Conservation (phyloP, 306 rosid genomes). For the Oxytropis ochrocephala region DNA sequence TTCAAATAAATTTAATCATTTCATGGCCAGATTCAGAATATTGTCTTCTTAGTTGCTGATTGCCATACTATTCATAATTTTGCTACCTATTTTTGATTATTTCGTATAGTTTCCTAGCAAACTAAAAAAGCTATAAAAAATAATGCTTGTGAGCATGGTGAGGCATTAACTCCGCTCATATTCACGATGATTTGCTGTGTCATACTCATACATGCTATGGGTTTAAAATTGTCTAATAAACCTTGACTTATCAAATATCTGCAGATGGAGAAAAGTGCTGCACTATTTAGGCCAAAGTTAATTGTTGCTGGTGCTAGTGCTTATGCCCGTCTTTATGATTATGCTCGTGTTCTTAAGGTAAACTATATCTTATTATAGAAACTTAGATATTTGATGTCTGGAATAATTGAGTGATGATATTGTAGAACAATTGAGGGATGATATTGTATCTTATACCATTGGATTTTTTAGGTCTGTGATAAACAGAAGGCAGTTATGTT, state of each 20-base stretch:
- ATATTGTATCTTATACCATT: background rate
- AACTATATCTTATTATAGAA: background rate
- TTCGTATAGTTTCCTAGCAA: background rate
- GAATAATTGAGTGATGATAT: background rate
- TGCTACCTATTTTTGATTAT: conserved; percentile 8
- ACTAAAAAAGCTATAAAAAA: background rate
- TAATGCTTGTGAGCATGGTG: background rate
- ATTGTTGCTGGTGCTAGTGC: conserved; percentile 99
- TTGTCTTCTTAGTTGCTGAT: background rate
- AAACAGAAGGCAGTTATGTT: conserved; percentile 89
- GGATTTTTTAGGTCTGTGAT: conserved; percentile 67
- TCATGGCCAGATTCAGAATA: background rate
- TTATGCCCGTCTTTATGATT: conserved; percentile 94
- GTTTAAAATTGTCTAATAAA: background rate
- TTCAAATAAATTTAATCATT: conserved; percentile 16
- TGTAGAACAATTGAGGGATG: conserved; percentile 7
- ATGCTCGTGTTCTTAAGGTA: conserved; percentile 92
- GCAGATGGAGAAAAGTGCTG: conserved; percentile 95
- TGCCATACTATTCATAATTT: conserved; percentile 10
- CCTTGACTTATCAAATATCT: conserved; percentile 12
- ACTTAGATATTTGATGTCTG: background rate
- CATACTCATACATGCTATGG: background rate
- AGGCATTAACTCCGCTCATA: background rate
- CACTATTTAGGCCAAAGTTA: conserved; percentile 89
- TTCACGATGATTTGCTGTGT: background rate